Base-by-base conservation (phyloP, 2,329 filamentous ascomycete genomes). In the Cordyceps farinosa region DNA sequence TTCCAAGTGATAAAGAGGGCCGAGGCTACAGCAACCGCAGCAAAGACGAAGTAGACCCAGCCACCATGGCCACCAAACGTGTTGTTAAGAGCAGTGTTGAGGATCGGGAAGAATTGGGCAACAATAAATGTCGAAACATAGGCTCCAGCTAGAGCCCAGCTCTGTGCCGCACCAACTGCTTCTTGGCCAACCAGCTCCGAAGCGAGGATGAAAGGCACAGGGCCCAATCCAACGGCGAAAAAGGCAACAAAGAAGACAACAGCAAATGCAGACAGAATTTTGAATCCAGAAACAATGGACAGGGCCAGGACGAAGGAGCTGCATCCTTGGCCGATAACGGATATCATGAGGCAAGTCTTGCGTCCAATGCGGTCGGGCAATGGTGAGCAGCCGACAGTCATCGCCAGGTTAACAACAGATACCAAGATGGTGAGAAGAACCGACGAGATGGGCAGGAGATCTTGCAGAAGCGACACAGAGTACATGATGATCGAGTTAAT, bases 401-500 rank as follows among this genome's bases (percentile, higher is more conserved):
- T 91, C 69, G 91, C 70, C 42, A 99, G 86, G 76, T 98, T 98
- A 72, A 97, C 85, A 13, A 87, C 83, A 0, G 92, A 97, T 64
- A 98, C 92, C 61, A 90, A 78, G 65, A 98, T 94, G 61, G 94
- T 96, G 59, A 99, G 83, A 1, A 96, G 78, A 0, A 90, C 89
- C 0, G 93, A 94, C 66, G 88, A 92, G 53, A 92, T 86, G 3
- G 91, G 90, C 0, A 99, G 84, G 1, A 98, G 84, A 66, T 87
- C 87, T 38, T 90, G 87, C 15, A 99, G 84, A 1, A 99, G 86
- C 0, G 91, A 92, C 6, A 98, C 95, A 2, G 93, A 96, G 76
- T 99, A 99, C 93, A 99, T 97, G 77, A 98, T 90, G 72, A 98
- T 94, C 64, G 90, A 94, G 83, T 99, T 98, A 78, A 98, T 94